Evolutionary conservation across 78 protist genomes (phyloP), one percentile per base, ranked within the genome.

Genomic region (Ministeria vibrans): DNA sequence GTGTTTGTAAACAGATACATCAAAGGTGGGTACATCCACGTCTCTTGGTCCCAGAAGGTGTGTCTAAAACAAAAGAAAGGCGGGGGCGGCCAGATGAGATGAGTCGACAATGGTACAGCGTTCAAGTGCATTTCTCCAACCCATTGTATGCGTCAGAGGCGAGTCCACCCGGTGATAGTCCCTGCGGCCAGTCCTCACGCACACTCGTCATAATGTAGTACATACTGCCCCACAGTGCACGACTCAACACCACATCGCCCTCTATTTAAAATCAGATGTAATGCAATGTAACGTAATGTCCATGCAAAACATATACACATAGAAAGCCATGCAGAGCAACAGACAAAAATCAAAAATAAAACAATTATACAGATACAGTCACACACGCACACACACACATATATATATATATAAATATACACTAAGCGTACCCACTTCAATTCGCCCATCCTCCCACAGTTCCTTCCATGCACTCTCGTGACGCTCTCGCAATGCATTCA

Each of bases 191-290:
- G 23, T 13, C 25, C 42, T 75, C 55, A 75, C 49, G 25, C 49
- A 32, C 55, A 49, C 55, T 15, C 11, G 20, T 23, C 66, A 75
- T n/a, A 64, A 72, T 22, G 77, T 72, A 23, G 77, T 13, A 22
- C 59, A 51, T 18, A 13, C 30, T 51, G 59, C 59, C 13, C 59
- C 59, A 18, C 59, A 22, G 59, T 51, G 59, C n/a, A n/a, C n/a
- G n/a, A n/a, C n/a, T n/a, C n/a, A n/a, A n/a, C n/a, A n/a, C n/a
- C n/a, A n/a, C 18, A n/a, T 20, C 28, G 70, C 13, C 28, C 79
- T 75, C 49, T 49, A 23, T 75, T 9, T 64, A 75, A 43, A 75
- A 75, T n/a, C 55, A 49, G 27, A 36, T 75, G 66, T 75, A 75
- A 20, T 39, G 63, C 55, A 75, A 49, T 55, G 79, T n/a, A n/a